phyloP scores from a whole-genome alignment of 1,284 basidiomycete species.

The Jaminaea rosea region DNA sequence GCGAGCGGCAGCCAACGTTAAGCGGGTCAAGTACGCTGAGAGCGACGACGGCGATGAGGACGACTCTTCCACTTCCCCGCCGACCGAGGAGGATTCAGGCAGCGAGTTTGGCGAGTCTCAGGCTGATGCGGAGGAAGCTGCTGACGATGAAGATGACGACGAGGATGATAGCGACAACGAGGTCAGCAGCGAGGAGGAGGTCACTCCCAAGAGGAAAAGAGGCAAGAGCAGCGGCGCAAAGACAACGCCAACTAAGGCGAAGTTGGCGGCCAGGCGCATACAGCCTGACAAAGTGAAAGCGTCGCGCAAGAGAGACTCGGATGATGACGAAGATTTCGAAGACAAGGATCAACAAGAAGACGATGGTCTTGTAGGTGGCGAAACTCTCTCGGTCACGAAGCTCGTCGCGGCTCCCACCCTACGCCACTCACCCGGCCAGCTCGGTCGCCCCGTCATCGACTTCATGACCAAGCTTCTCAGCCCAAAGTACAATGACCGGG shows the following conservation, averaged over 20 bases:
- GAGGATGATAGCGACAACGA: constrained; percentile 10
- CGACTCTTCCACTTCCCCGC: too few relatives aligned
- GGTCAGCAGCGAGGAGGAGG: constrained; percentile 7
- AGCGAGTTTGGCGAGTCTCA: too few relatives aligned
- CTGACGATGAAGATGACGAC: constrained; percentile 14
- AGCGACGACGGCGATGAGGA: too few relatives aligned
- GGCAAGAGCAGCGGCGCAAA: constrained; percentile 7
- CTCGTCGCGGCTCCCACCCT: neutral
- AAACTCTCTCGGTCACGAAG: constrained; percentile 1
- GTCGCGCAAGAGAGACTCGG: neutral
- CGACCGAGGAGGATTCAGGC: too few relatives aligned
- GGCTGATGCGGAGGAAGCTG: constrained; percentile 10
- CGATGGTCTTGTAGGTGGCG: neutral
- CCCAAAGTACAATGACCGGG: constrained; percentile 8
- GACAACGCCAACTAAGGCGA: constrained; percentile 12
- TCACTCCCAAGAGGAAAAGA: constrained; percentile 9
- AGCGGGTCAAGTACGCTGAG: too few relatives aligned
- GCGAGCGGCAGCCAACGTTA: too few relatives aligned
- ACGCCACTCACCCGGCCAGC: neutral
- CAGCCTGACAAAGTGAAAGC: neutral
- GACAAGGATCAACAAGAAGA: neutral
- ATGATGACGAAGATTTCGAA: neutral
- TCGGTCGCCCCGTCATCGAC: neutral
- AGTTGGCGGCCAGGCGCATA: too few relatives aligned
- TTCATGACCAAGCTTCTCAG: constrained; percentile 1